These are phyloP conservation scores for Ustilago hordei DNA, from an alignment of 1,284 basidiomycete species.

Conservation along the genomic window DNA sequence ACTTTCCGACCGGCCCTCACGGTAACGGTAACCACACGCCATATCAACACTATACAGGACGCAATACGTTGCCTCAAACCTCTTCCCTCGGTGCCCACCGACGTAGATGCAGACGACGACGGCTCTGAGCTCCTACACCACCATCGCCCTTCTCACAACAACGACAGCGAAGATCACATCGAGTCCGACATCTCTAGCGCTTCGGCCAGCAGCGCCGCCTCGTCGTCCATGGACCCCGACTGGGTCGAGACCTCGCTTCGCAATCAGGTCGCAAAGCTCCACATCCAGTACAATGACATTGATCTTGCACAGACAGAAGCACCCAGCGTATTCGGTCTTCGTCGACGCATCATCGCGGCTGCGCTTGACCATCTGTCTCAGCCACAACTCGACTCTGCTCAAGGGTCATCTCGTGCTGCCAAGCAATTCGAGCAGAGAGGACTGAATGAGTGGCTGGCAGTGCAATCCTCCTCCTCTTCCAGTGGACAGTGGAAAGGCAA, in stretches of 20 bases:
- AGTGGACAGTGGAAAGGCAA: conserved; percentile 32
- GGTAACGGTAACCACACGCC: background rate
- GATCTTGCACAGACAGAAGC: conserved; percentile 34
- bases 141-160: conserved; percentile 6
- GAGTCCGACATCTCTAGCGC: conserved; percentile 41
- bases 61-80: conserved; percentile 14
- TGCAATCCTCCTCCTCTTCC: conserved; percentile 7
- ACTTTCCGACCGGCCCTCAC: background rate
- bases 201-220: conserved; percentile 27
- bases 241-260: conserved; percentile 41
- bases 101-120: conserved; percentile 37
- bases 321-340: conserved; percentile 45
- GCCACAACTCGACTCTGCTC: background rate
- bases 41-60: background rate
- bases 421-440: conserved; percentile 18
- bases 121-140: conserved; percentile 18
- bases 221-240: conserved; percentile 38
- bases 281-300: conserved; percentile 29
- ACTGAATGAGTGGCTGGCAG: conserved; percentile 24
- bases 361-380: conserved; percentile 26
- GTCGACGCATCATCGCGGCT: conserved; percentile 41
- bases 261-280: conserved; percentile 39
- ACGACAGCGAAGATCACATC: conserved; percentile 22
- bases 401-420: background rate
- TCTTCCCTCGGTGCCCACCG: conserved; percentile 30